Evolutionary conservation across 2,329 filamentous ascomycete species (phyloP).

Genomic region (Nothophaeocryptopus gaeumannii): DNA sequence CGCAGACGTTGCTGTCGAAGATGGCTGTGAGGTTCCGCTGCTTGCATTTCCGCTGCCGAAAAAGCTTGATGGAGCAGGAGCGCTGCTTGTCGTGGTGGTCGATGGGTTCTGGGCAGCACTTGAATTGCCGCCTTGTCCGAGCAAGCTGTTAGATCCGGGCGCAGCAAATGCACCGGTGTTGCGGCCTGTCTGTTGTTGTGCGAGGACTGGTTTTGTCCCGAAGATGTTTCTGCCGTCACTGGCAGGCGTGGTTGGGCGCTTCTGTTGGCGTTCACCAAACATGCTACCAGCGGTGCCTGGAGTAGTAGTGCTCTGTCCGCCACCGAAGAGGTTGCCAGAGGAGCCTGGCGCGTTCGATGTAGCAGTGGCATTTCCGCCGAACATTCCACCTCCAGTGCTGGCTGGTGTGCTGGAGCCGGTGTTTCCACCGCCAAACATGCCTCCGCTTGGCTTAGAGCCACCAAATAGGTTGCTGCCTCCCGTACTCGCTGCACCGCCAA

Average conservation of each 20-base stretch:
- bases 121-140: no score
- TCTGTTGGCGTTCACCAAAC: conserved; percentile 6
- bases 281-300: conserved; percentile 4
- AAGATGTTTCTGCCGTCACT: conserved; percentile 9
- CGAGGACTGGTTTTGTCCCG: neutral
- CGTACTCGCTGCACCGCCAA: conserved; percentile 9
- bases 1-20: neutral
- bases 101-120: no score
- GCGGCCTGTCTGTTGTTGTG: no score
- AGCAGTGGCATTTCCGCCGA: conserved; percentile 11
- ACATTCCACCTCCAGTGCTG: conserved; percentile 13
- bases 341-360: neutral
- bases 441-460: conserved; percentile 12
- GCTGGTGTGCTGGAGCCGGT: conserved; percentile 5
- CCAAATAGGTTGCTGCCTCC: conserved; percentile 8
- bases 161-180: no score
- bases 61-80: no score
- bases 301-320: conserved; percentile 11
- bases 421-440: conserved; percentile 7
- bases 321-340: conserved; percentile 4
- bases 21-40: no score
- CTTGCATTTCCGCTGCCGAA: no score
- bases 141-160: no score
- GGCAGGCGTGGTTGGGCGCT: conserved; percentile 7
- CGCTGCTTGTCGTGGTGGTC: no score